phyloP scores from a whole-genome alignment of 352 stramenopile genomes.

The Globisporangium nagaii region DNA sequence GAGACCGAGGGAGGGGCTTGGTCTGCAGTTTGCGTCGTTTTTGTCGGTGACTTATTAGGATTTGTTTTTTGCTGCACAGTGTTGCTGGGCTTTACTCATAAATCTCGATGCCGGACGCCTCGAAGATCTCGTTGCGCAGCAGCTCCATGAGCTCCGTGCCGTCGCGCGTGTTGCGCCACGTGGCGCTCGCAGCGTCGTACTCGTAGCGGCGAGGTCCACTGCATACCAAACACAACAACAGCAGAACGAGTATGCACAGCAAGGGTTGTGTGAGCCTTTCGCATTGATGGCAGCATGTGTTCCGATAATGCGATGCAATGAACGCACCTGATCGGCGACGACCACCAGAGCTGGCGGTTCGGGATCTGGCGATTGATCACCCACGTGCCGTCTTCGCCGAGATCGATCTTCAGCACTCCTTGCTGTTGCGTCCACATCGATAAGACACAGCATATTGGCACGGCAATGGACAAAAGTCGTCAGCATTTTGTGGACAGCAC shows the following conservation, averaged over 20 bases:
- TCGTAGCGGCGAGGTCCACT: constrained; percentile 89
- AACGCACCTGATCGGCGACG: constrained; percentile 88
- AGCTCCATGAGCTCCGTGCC: constrained; percentile 66
- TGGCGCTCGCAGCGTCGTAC: constrained; percentile 55
- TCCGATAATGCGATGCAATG: not conserved
- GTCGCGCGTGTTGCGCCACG: constrained; percentile 84
- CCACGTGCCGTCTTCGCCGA: constrained; percentile 93
- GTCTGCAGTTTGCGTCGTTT: no score
- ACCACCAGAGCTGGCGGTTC: constrained; percentile 97
- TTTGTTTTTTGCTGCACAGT: not conserved
- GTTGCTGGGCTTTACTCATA: constrained; percentile 35
- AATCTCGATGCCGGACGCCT: constrained; percentile 77
- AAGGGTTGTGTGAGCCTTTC: no score
- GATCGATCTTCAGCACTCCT: constrained; percentile 94
- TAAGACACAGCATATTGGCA: not conserved
- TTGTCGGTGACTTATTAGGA: no score
- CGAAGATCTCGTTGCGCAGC: constrained; percentile 70
- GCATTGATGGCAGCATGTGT: not conserved
- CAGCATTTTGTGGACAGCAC: not conserved
- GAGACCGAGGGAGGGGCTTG: no score
- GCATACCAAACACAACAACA: not conserved
- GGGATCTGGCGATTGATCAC: constrained; percentile 98
- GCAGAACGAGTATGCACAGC: no score
- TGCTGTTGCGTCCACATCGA: no score
- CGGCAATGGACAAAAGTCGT: not conserved